phyloP scores from a whole-genome alignment of 2,329 filamentous ascomycete species.

The Pseudogymnoascus sp. region DNA sequence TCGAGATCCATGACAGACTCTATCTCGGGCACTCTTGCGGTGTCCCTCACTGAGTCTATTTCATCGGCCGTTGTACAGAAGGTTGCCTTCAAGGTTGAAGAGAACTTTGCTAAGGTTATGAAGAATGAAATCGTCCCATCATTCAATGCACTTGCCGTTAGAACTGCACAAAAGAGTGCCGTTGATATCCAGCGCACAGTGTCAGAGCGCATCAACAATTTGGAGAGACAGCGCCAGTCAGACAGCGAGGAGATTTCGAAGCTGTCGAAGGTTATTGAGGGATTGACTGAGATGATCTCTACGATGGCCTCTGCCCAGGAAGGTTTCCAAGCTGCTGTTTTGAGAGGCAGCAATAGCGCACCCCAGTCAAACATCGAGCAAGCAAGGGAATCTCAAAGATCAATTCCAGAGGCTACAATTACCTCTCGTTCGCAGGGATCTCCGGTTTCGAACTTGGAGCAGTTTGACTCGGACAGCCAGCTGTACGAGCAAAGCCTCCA shows the following conservation, averaged over 20 bases:
- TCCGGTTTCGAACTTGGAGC: neutral
- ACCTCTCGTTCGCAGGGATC: neutral
- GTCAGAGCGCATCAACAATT: slow-evolving; percentile 17
- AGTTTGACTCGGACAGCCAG: neutral
- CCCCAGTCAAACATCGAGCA: slow-evolving; percentile 28
- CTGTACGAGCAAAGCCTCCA: slow-evolving; percentile 3
- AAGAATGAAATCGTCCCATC: slow-evolving; percentile 56
- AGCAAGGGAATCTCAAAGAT: neutral
- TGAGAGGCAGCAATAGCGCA: slow-evolving; percentile 44
- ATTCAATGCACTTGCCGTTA: slow-evolving; percentile 54
- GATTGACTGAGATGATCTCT: slow-evolving; percentile 59
- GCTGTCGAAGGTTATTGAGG: slow-evolving; percentile 57
- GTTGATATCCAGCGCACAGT: slow-evolving; percentile 57
- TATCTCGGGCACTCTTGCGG: neutral
- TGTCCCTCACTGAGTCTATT: slow-evolving; percentile 40
- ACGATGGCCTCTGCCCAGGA: slow-evolving; percentile 60
- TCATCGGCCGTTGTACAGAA: slow-evolving; percentile 62
- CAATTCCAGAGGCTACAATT: neutral
- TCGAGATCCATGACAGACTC: slow-evolving; percentile 4
- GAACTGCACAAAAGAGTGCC: slow-evolving; percentile 58
- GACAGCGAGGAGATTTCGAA: slow-evolving; percentile 59
- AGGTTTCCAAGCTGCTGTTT: slow-evolving; percentile 56
- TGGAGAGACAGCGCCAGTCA: slow-evolving; percentile 21
- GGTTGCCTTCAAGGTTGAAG: slow-evolving; percentile 60
- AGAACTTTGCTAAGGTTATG: slow-evolving; percentile 54